These are phyloP conservation scores for Tephrocybe rancida DNA, from an alignment of 768 basidiomycete genomes.

Conservation along the genomic window DNA sequence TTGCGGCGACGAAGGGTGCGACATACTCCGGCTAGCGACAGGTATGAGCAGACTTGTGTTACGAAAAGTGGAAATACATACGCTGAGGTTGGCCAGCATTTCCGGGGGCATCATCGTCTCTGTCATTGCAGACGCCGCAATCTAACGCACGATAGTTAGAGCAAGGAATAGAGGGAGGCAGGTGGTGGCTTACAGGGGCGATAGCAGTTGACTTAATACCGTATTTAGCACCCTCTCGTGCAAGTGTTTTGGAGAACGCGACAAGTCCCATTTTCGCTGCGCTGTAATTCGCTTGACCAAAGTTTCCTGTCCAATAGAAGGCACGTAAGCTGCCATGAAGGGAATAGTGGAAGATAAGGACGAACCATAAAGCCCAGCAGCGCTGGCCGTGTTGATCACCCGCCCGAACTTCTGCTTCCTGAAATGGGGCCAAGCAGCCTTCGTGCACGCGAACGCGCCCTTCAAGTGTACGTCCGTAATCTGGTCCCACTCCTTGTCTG, in stretches of 20 bases:
- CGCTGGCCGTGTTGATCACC: slow-evolving; percentile 92
- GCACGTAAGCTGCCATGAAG: neutral
- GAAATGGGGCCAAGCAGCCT: slow-evolving; percentile 96
- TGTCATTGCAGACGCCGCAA: slow-evolving; percentile 97
- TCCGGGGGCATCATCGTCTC: slow-evolving; percentile 95
- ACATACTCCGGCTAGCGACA: slow-evolving; percentile 78
- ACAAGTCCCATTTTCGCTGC: slow-evolving; percentile 98
- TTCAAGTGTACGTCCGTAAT: slow-evolving; percentile 90
- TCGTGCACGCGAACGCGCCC: slow-evolving; percentile 90
- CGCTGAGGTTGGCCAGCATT: slow-evolving; percentile 85
- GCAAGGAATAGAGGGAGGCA: neutral
- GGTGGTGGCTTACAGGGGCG: slow-evolving; percentile 67
- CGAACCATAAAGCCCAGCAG: slow-evolving; percentile 90
- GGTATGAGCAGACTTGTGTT: neutral
- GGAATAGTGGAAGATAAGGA: neutral
- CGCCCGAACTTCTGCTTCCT: slow-evolving; percentile 94
- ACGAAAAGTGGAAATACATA: slow-evolving; percentile 27
- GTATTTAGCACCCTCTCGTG: slow-evolving; percentile 91
- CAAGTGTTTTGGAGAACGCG: slow-evolving; percentile 90
- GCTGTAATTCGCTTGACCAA: slow-evolving; percentile 97
- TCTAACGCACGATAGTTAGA: slow-evolving; percentile 39
- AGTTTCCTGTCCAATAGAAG: slow-evolving; percentile 64
- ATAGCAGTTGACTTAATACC: slow-evolving; percentile 86
- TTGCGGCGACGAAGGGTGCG: slow-evolving; percentile 87
- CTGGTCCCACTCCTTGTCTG: slow-evolving; percentile 92